These are phyloP conservation scores for Penicillium longicatenatum DNA, from an alignment of 495 filamentous ascomycete species.

Conservation along the genomic window DNA sequence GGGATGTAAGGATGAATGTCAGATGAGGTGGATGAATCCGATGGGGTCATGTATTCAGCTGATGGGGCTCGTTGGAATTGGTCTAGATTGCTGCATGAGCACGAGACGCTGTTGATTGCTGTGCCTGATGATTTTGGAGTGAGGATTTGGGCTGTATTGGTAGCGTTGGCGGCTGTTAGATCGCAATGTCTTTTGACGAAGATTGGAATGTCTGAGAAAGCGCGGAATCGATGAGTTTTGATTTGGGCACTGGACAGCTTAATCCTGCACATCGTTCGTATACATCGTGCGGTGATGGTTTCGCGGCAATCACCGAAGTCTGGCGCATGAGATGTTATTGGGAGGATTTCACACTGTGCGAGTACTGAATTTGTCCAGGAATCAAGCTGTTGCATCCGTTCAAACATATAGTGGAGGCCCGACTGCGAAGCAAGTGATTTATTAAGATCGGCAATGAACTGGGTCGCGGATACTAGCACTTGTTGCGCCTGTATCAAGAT, in stretches of 20 bases:
- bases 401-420: constrained; percentile 49
- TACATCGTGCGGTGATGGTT: constrained; percentile 47
- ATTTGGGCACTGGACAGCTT: constrained; percentile 64
- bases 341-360: constrained; percentile 46
- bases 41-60: constrained; percentile 41
- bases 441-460: constrained; percentile 57
- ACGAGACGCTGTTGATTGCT: constrained; percentile 36
- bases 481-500: constrained; percentile 60
- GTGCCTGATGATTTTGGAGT: constrained; percentile 25
- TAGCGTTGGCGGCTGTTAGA: constrained; percentile 42
- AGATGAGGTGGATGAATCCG: constrained; percentile 38
- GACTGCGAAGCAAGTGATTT: constrained; percentile 40
- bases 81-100: constrained; percentile 37
- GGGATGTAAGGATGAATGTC: constrained; percentile 32
- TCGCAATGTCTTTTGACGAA: constrained; percentile 63
- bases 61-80: constrained; percentile 37
- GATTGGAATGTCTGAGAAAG: constrained; percentile 61
- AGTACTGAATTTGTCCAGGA: constrained; percentile 51
- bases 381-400: constrained; percentile 59
- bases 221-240: constrained; percentile 60
- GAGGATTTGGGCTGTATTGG: constrained; percentile 22
- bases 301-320: constrained; percentile 48
- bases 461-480: constrained; percentile 56
- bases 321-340: constrained; percentile 37
- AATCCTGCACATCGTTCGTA: constrained; percentile 58